These are phyloP conservation scores for Trichoderma sp. DNA, from an alignment of 2,329 filamentous ascomycete genomes.

Conservation along the genomic window DNA sequence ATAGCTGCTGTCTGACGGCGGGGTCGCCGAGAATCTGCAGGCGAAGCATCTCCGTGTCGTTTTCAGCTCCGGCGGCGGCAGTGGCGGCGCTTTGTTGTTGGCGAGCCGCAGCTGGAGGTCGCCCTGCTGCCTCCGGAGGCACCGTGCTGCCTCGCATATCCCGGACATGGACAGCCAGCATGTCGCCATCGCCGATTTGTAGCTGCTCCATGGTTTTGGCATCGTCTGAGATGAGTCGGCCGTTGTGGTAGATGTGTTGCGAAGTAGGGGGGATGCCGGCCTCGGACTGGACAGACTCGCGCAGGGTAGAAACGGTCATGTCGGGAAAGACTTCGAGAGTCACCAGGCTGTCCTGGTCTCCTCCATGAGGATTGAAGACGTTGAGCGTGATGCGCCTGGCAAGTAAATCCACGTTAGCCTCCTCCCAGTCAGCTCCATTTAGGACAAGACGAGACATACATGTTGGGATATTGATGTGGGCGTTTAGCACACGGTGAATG, in stretches of 20 bases:
- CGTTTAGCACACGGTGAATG: not conserved
- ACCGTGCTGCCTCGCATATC: slow-evolving; percentile 52
- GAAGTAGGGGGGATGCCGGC: slow-evolving; percentile 66
- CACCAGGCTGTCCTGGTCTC: slow-evolving; percentile 69
- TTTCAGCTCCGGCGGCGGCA: slow-evolving; percentile 35
- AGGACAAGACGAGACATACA: slow-evolving; percentile 9
- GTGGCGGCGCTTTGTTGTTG: slow-evolving; percentile 24
- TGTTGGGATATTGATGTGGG: not conserved
- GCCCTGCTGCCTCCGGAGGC: slow-evolving; percentile 39
- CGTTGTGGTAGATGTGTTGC: slow-evolving; percentile 90
- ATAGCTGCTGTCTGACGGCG: slow-evolving; percentile 65
- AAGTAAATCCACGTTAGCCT: not conserved
- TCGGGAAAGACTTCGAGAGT: slow-evolving; percentile 78
- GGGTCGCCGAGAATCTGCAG: slow-evolving; percentile 80
- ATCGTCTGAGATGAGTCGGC: slow-evolving; percentile 73
- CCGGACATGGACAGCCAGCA: slow-evolving; percentile 82
- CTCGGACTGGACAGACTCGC: slow-evolving; percentile 84
- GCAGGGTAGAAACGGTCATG: slow-evolving; percentile 80
- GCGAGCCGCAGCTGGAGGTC: slow-evolving; percentile 21
- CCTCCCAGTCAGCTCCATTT: not conserved
- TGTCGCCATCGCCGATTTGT: slow-evolving; percentile 81
- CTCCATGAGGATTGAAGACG: slow-evolving; percentile 70
- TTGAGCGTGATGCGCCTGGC: slow-evolving; percentile 82
- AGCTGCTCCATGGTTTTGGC: slow-evolving; percentile 77
- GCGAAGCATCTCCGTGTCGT: slow-evolving; percentile 78